Evolutionary conservation across 2,329 filamentous ascomycete genomes (phyloP), one percentile per base, ranked within the genome.

Genomic region (Camptophora hylomeconis): DNA sequence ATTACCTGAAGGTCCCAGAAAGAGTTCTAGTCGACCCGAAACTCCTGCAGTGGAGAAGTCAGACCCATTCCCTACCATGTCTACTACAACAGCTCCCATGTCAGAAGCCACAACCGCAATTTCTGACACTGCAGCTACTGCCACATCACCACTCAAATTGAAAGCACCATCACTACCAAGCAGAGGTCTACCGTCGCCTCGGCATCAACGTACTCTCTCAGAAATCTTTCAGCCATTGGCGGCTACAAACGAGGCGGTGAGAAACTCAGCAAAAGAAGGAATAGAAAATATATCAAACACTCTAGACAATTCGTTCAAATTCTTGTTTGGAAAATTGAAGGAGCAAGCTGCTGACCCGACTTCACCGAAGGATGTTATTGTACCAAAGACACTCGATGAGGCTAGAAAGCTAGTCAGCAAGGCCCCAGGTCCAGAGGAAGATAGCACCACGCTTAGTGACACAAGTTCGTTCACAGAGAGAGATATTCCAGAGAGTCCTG

Each of bases 351-450:
- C 47, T 54, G 38, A 46, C 49, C 49, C 52, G 65, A 42, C 45
- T 56, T 44, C 43, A 8, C 49, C 54, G 2, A 54, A 56, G 16
- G 52, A 56, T 5, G 54, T 58, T 13, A 48, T 65, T 21, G 66
- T 92, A 0, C 89, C 89, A 2, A 87, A 82, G 46, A 98, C 89
- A 2, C 62, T 98, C 0, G 89, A 93, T 44, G 89, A 98, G 46
- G 89, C 87, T 10, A 70, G 84, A 25, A 87, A 84, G 50, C 69
- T 98, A 7, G 80, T 98, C 38, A 80, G 74, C 46, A 46, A 52
- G 26, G 52, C 56, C n/a, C 27, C 42, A 7, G 41, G 42, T 7
- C 35, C 45, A 3, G 70, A 72, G 32, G 23, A 26, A 11, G 42
- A 45, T 24, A 64, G 49, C 33, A 53, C 50, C 17, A 52, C 54